phyloP scores from a whole-genome alignment of 306 rosid species.

The Sicyos baderoa region DNA sequence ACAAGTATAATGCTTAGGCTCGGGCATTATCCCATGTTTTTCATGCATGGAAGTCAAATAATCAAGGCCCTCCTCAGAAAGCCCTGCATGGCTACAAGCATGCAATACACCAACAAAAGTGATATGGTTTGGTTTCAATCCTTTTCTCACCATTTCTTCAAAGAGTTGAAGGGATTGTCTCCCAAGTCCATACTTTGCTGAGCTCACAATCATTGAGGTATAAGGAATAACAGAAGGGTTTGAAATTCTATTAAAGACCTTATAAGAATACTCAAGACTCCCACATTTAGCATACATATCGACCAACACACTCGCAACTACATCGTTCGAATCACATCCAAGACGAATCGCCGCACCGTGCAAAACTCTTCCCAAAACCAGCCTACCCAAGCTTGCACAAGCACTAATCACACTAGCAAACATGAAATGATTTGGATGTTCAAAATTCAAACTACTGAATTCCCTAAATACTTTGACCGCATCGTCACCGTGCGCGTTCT shows the following conservation, averaged over 20 bases:
- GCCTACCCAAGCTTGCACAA: conserved; percentile 65
- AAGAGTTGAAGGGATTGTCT: conserved; percentile 48
- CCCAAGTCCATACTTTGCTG: conserved; percentile 83
- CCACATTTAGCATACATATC: conserved; percentile 95
- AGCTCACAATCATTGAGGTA: conserved; percentile 75
- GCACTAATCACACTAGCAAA: conserved; percentile 55
- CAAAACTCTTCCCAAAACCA: conserved; percentile 52
- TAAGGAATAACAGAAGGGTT: conserved; percentile 55
- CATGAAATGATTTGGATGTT: conserved; percentile 63
- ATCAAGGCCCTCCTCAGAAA: conserved; percentile 59
- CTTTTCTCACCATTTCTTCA: conserved; percentile 54
- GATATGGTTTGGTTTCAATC: conserved; percentile 55
- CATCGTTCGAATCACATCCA: conserved; percentile 40
- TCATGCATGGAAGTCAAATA: conserved; percentile 47
- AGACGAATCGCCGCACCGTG: conserved; percentile 56
- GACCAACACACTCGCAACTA: conserved; percentile 62
- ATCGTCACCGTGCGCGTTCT: conserved; percentile 51
- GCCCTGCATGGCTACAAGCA: conserved; percentile 88
- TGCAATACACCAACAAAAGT: conserved; percentile 73
- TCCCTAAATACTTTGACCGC: conserved; percentile 47
- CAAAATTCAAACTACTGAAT: conserved; percentile 32
- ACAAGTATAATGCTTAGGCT: neutral
- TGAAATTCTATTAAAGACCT: conserved; percentile 43
- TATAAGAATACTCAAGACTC: conserved; percentile 46
- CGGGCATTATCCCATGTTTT: conserved; percentile 38